A percentile compares a stretch with the other conserved stretches of the same genome.
Conservation (phyloP, 352 stramenopile species). For the Phytophthora pluvialis region DNA sequence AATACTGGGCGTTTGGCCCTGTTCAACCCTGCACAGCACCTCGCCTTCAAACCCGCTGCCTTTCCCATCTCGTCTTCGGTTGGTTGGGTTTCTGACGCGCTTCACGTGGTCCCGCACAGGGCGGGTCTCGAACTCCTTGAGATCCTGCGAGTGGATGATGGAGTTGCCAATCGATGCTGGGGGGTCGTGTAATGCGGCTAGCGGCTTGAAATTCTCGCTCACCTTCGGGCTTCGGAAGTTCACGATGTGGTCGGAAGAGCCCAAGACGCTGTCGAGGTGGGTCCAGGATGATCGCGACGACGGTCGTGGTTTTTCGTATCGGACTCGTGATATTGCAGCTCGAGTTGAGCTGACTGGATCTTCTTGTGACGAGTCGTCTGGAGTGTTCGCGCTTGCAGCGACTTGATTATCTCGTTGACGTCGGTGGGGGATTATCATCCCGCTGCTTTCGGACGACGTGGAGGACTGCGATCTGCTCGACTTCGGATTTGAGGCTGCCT, state of each 20-base stretch:
- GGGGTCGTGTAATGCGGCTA: constrained; percentile 35
- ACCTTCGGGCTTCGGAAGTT: constrained; percentile 85
- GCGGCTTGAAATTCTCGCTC: constrained; percentile 75
- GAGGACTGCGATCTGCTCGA: constrained; percentile 42
- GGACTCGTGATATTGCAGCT: constrained; percentile 8
- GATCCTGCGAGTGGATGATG: constrained; percentile 20
- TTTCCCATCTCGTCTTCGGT: constrained; percentile 57
- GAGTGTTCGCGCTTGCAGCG: not conserved
- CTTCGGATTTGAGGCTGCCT: constrained; percentile 6
- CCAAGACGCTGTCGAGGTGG: constrained; percentile 72
- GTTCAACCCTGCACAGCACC: constrained; percentile 60
- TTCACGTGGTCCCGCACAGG: constrained; percentile 48
- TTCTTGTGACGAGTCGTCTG: constrained; percentile 28
- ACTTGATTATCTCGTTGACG: constrained; percentile 5
- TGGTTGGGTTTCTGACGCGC: constrained; percentile 58
- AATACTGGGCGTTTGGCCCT: constrained; percentile 21
- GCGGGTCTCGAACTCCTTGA: constrained; percentile 60
- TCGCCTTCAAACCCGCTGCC: constrained; percentile 77
- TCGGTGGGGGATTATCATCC: constrained; percentile 13
- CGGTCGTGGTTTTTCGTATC: constrained; percentile 47
- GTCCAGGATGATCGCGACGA: constrained; percentile 58
- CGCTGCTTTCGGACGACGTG: constrained; percentile 67
- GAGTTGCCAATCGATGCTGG: constrained; percentile 6
- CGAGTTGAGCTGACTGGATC: not conserved
- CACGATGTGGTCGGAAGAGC: constrained; percentile 71